These are phyloP conservation scores for Pythium chondricola DNA, from an alignment of 352 stramenopile genomes.

Conservation along the genomic window DNA sequence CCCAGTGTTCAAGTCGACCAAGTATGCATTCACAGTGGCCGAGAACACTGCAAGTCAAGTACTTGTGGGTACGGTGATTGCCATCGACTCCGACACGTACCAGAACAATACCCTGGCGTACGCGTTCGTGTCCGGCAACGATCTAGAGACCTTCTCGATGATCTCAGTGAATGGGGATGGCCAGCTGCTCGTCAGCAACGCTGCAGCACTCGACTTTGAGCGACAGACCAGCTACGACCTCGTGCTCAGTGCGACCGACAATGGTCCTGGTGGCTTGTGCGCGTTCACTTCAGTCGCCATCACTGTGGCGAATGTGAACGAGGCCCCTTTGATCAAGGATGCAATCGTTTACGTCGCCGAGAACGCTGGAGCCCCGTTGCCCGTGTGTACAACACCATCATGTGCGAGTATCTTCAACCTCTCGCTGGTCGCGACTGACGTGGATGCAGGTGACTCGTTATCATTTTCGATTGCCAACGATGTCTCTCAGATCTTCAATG, in stretches of 20 bases:
- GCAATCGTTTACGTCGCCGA: conserved; percentile 23
- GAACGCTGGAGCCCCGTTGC: conserved; percentile 6
- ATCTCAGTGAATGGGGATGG: conserved; percentile 31
- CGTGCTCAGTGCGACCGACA: conserved; percentile 20
- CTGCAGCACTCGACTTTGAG: conserved; percentile 39
- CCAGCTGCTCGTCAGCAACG: conserved; percentile 25
- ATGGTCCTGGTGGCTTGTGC: conserved; percentile 19
- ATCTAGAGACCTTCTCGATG: conserved; percentile 31
- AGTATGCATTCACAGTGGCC: conserved; percentile 26
- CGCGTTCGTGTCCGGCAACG: conserved; percentile 33
- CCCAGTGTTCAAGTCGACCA: conserved; percentile 24
- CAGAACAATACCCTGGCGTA: conserved; percentile 53
- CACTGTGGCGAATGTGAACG: conserved; percentile 23
- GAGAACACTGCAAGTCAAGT: conserved; percentile 36
- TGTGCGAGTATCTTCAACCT: conserved; percentile 9
- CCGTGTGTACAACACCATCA: background rate
- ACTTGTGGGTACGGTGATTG: conserved; percentile 23
- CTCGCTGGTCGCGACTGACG: conserved; percentile 11
- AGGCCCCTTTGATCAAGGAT: conserved; percentile 11
- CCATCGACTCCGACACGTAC: conserved; percentile 33
- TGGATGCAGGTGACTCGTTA: conserved; percentile 14
- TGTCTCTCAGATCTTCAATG: conserved; percentile 7
- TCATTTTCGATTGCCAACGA: conserved; percentile 8
- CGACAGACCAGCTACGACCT: conserved; percentile 19
- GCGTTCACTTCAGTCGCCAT: conserved; percentile 18